phyloP scores from a whole-genome alignment of 75 land plant genomes.

The Pinus taeda region DNA sequence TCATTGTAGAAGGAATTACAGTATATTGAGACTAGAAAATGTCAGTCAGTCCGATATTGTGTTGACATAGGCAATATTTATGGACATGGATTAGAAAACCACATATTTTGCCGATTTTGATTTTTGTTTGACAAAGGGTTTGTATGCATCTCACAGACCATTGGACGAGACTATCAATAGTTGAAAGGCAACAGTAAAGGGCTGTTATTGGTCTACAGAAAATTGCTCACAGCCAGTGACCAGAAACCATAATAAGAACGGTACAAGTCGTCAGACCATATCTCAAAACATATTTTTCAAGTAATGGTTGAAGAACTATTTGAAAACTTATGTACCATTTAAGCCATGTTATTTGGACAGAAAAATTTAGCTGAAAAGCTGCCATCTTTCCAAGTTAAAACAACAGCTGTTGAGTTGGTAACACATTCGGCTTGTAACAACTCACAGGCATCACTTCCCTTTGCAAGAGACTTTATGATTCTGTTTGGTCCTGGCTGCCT shows the following conservation, averaged over 20 bases:
- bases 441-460: too few relatives aligned
- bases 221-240: neutral
- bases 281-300: neutral
- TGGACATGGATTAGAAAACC: neutral
- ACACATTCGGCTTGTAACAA: too few relatives aligned
- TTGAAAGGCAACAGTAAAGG: neutral
- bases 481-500: too few relatives aligned
- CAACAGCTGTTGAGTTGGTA: too few relatives aligned
- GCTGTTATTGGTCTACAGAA: neutral
- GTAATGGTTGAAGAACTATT: neutral
- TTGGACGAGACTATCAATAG: neutral
- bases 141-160: neutral
- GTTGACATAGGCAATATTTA: neutral
- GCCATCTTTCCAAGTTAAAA: neutral
- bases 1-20: neutral
- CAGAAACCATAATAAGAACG: neutral
- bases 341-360: neutral
- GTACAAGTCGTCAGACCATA: neutral
- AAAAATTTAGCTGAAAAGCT: neutral
- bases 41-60: neutral
- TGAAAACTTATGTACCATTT: neutral
- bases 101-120: neutral
- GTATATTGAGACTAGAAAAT: neutral
- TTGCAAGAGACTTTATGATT: too few relatives aligned
- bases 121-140: neutral